Percentiles rank a stretch among this genome's conserved stretches.
Evolutionary conservation across 2,329 filamentous ascomycete species (phyloP).

Genomic region (Aspergillus calidoustus): DNA sequence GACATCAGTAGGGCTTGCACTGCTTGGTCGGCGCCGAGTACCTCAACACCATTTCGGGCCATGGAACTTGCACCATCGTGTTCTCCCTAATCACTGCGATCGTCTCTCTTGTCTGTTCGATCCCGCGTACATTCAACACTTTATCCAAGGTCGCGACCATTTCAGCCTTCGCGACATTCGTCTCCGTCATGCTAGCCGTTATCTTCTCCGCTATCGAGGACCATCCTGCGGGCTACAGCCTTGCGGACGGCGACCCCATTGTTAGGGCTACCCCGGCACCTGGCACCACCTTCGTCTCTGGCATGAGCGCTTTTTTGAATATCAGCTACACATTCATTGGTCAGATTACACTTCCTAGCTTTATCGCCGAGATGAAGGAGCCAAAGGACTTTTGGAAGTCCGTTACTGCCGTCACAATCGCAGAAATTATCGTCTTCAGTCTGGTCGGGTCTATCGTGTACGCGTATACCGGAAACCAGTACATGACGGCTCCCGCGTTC

Average conservation of each 20-base stretch:
- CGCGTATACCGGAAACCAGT: conserved; percentile 85
- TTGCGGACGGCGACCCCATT: conserved; percentile 64
- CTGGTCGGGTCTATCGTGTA: conserved; percentile 82
- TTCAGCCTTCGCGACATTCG: conserved; percentile 85
- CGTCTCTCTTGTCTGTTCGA: conserved; percentile 76
- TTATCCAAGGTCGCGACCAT: conserved; percentile 78
- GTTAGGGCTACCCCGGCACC: conserved; percentile 70
- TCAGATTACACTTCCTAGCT: conserved; percentile 90
- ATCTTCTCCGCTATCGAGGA: conserved; percentile 79
- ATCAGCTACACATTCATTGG: conserved; percentile 97
- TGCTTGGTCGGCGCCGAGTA: conserved; percentile 85
- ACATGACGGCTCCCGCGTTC: conserved; percentile 86
- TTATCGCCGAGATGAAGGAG: conserved; percentile 91
- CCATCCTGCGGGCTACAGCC: conserved; percentile 71
- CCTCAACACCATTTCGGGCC: conserved; percentile 82
- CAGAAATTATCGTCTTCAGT: conserved; percentile 84
- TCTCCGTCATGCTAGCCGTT: conserved; percentile 82
- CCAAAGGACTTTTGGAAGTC: conserved; percentile 88
- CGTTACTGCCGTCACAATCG: conserved; percentile 86
- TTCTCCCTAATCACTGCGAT: conserved; percentile 77
- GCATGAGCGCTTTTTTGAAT: conserved; percentile 88
- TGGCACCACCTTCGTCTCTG: conserved; percentile 78
- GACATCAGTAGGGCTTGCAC: conserved; percentile 66
- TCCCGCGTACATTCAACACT: conserved; percentile 82
- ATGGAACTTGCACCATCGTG: conserved; percentile 74